These are phyloP conservation scores for Rhododendron griersonianum DNA, from an alignment of 148 eudicot genomes.

Conservation along the genomic window DNA sequence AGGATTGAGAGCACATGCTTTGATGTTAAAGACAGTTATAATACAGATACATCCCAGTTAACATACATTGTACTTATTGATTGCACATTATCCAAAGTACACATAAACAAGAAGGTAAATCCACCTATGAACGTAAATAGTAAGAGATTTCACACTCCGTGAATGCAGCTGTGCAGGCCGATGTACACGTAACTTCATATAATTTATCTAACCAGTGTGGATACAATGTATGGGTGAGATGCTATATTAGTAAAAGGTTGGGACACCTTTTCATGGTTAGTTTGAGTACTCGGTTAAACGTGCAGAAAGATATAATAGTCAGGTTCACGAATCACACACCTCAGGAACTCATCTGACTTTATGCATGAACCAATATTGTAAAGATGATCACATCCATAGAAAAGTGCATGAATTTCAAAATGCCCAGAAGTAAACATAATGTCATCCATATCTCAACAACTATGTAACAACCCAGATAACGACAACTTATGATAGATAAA, in stretches of 20 bases:
- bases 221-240: neutral
- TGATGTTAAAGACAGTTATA: neutral
- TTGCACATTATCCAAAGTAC: neutral
- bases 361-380: neutral
- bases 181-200: neutral
- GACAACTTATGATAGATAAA: neutral
- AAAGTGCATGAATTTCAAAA: neutral
- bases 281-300: neutral
- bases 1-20: neutral
- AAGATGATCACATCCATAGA: neutral
- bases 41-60: neutral
- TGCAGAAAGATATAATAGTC: neutral
- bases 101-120: neutral
- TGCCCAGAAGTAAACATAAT: neutral
- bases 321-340: neutral
- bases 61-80: neutral
- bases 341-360: neutral
- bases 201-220: neutral
- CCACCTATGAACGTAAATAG: neutral
- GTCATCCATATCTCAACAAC: neutral
- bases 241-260: neutral
- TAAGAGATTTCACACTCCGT: neutral
- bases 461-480: neutral
- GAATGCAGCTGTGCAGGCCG: slow-evolving; percentile 1
- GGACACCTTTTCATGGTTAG: slow-evolving; percentile 1